Base-by-base conservation (phyloP, 495 filamentous ascomycete genomes). In the Talaromyces stipitatus region DNA sequence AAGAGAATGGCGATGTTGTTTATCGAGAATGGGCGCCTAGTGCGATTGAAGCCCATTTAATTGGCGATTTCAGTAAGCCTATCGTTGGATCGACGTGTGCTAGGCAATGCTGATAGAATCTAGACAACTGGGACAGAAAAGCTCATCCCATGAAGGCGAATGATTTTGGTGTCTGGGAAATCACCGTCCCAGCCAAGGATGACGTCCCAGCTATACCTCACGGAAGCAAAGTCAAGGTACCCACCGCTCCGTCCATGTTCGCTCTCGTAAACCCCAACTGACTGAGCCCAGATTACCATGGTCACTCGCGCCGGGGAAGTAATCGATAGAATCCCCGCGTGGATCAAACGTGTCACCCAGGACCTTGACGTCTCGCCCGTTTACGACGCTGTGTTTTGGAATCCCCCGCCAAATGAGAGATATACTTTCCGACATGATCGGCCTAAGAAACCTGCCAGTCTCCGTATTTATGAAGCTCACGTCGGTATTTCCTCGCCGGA, bases 1-100 rank as follows among this genome's bases (percentile, higher is more conserved):
- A 83, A 60, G 77, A 84, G 10, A 86, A 96, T 63, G 86, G 88
- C 62, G 90, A 92, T 69, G 90, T 98, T 62, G 78, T 74, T 45
- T 98, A 98, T 73, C 83, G 89, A 61, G 94, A 98, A 82, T 98
- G 94, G 94, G 94, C 94, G 2, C 92, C 94, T 50, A 92, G 89
- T 75, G 92, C 90, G 52, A 70, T 83, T 20, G 72, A 86, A 62
- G 94, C 94, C 18, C 85, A 86, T 58, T 79, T 98, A n/a, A 87
- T 97, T 59, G 94, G 94, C 54, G 94, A 97, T 58, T 98, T 97
- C 77, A 98, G 91, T 96, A 79, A 51, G 80, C 9, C 33, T 3
- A 29, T 29, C 23, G 27, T 41, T n/a, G n/a, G n/a, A 11, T 50
- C 55, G 2, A 4, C 16, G 6, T 26, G 1, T 9, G 56, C 29